A percentile compares a stretch with the other conserved stretches of the same genome.
Conservation (phyloP, 2,329 filamentous ascomycete species). For the Cladorrhinum sp. region DNA sequence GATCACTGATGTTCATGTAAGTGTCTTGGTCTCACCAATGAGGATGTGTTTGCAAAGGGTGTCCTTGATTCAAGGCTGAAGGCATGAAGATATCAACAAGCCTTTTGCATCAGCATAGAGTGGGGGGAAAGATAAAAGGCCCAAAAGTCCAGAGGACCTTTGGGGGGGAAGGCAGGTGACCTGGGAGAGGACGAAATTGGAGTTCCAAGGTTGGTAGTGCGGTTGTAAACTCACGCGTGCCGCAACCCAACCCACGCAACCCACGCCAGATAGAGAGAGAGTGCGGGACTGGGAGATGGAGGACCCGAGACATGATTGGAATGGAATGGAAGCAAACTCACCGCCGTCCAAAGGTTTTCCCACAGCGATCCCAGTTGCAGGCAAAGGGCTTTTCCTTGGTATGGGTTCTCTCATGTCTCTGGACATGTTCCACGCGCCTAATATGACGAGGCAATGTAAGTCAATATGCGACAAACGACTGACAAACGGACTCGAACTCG, state of each 20-base stretch:
- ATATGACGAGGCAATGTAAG: conserved; percentile 41
- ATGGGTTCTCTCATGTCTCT: conserved; percentile 62
- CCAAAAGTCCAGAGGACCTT: background rate
- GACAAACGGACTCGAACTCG: conserved; percentile 20
- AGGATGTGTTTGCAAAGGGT: background rate
- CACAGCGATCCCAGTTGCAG: conserved; percentile 57
- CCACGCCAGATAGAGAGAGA: background rate
- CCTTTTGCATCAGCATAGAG: background rate
- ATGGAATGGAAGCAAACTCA: conserved; percentile 36
- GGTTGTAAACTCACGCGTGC: background rate
- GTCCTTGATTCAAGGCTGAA: background rate
- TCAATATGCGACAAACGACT: conserved; percentile 34
- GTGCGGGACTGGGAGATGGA: conserved; percentile 8
- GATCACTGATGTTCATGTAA: conserved; percentile 64
- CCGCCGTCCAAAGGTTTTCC: conserved; percentile 62
- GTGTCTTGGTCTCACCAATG: conserved; percentile 33
- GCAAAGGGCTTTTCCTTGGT: conserved; percentile 65
- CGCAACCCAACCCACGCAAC: background rate
- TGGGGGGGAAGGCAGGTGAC: background rate
- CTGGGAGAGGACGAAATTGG: background rate
- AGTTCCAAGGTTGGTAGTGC: background rate
- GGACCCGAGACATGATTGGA: conserved; percentile 1
- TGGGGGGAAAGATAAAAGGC: background rate
- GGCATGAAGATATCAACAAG: background rate
- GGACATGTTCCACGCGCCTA: conserved; percentile 63